Conservation (phyloP, 139 green algal species). For the Marvania coccoides region DNA sequence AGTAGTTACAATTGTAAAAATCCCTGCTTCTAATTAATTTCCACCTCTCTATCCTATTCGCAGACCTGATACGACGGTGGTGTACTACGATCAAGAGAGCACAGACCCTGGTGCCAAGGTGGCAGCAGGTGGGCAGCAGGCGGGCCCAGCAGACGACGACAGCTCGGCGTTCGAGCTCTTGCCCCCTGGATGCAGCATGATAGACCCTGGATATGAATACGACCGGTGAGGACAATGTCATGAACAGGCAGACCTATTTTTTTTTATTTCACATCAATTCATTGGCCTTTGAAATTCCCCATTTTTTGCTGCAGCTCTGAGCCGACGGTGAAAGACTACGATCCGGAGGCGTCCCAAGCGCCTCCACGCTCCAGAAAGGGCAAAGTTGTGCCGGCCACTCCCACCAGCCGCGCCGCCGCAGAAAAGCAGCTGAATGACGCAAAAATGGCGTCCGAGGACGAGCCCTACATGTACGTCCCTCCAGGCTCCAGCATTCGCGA, state of each 20-base stretch:
- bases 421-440: constrained; percentile 2
- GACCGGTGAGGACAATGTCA: not conserved
- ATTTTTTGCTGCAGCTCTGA: not conserved
- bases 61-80: not conserved
- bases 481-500: not conserved
- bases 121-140: too few species aligned
- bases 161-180: constrained; percentile 1
- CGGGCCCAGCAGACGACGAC: not conserved
- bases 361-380: not conserved
- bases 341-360: not conserved
- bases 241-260: not conserved
- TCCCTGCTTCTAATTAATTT: too few species aligned
- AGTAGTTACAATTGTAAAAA: not conserved
- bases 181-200: constrained; percentile 6
- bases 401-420: not conserved
- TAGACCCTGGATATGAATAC: constrained; percentile 3
- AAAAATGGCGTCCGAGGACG: constrained; percentile 1
- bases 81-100: not conserved
- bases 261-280: not conserved
- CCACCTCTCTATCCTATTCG: too few species aligned
- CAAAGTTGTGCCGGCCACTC: not conserved
- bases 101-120: too few species aligned
- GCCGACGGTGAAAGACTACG: not conserved
- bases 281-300: not conserved
- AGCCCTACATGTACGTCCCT: constrained; percentile 1